These are phyloP conservation scores for Fusarium pseudoanthophilum DNA, from an alignment of 2,329 filamentous ascomycete genomes.

Conservation along the genomic window DNA sequence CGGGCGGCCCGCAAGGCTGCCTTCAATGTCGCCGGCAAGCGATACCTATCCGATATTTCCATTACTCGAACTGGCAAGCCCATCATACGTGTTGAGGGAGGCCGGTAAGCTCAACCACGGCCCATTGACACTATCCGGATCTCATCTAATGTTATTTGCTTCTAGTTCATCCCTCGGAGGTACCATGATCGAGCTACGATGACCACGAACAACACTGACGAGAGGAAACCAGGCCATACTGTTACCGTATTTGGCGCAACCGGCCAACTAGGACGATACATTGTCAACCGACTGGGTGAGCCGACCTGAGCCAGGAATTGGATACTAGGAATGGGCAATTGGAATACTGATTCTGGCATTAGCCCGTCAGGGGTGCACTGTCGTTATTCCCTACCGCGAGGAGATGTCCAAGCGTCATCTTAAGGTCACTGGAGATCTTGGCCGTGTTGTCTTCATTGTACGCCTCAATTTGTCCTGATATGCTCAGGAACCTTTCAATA, in stretches of 20 bases:
- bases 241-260: conserved; percentile 98
- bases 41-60: conserved; percentile 80
- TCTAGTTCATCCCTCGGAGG: conserved; percentile 87
- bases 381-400: conserved; percentile 92
- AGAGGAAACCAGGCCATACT: conserved; percentile 77
- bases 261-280: conserved; percentile 94
- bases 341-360: conserved; percentile 35
- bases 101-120: conserved; percentile 71
- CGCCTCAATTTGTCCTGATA: conserved; percentile 38
- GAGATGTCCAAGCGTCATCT: conserved; percentile 98
- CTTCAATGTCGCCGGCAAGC: conserved; percentile 61
- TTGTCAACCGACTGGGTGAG: conserved; percentile 90
- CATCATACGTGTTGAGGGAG: conserved; percentile 87
- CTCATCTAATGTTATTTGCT: conserved; percentile 42
- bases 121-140: conserved; percentile 39
- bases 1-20: conserved; percentile 62
- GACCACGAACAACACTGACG: conserved; percentile 41
- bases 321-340: not conserved
- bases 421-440: conserved; percentile 95
- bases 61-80: conserved; percentile 98
- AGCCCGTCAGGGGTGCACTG: conserved; percentile 94
- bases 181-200: conserved; percentile 55
- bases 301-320: not conserved
- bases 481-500: conserved; percentile 17
- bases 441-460: conserved; percentile 87